Evolutionary conservation across 306 rosid genomes (phyloP).

Genomic region (Albizia julibrissin): DNA sequence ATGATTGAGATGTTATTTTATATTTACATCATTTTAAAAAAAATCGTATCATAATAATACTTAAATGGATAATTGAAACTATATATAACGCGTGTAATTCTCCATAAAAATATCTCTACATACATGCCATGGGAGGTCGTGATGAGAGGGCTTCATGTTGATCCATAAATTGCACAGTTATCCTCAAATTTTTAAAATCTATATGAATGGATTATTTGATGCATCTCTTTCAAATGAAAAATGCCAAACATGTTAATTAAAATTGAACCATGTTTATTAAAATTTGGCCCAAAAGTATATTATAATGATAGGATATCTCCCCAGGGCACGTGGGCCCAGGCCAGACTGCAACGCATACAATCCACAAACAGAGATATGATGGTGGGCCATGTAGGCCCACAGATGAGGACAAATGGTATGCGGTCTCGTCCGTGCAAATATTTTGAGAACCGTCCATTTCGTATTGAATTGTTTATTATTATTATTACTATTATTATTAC

Average conservation of each 20-base stretch:
- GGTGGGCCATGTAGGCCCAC: conserved; percentile 16
- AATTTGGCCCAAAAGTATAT: background rate
- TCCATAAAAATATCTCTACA: background rate
- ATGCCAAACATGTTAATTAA: background rate
- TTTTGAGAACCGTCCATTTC: conserved; percentile 16
- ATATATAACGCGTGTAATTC: background rate
- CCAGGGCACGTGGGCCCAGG: background rate
- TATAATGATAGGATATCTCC: background rate
- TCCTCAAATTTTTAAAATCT: background rate
- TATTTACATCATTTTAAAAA: background rate
- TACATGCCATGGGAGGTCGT: background rate
- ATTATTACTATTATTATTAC: too few species aligned
- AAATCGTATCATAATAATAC: background rate
- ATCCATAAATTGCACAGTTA: background rate
- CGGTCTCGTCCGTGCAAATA: background rate
- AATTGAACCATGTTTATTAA: too few species aligned
- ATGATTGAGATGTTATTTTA: background rate
- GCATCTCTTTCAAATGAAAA: background rate
- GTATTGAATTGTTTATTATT: background rate
- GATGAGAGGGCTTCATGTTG: background rate
- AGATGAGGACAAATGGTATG: background rate
- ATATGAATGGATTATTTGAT: background rate
- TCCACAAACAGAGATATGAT: background rate
- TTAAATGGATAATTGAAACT: background rate
- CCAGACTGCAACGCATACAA: background rate